Evolutionary conservation across 1,284 basidiomycete species (phyloP).

Genomic region (Cutaneotrichosporon arboriforme): DNA sequence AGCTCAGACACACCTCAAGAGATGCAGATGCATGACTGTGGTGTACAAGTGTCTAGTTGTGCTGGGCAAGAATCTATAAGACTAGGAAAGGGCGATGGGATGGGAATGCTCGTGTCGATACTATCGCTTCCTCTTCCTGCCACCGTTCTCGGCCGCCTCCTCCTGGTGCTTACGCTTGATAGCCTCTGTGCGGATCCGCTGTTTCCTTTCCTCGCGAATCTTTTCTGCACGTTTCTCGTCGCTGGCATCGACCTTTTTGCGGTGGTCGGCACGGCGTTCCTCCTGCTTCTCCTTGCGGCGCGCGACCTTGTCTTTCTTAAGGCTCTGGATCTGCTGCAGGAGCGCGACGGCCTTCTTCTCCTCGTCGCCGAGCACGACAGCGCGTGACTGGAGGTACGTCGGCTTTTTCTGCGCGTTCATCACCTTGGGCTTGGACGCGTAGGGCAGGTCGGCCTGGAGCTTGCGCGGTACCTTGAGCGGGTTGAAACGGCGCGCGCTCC

Average conservation of each 20-base stretch:
- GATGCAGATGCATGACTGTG: no score
- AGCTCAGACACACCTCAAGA: no score
- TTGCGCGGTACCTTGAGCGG: conserved; percentile 81
- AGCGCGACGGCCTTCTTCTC: conserved; percentile 90
- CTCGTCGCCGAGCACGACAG: conserved; percentile 89
- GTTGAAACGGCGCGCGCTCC: conserved; percentile 81
- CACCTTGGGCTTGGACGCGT: conserved; percentile 83
- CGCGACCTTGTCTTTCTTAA: conserved; percentile 79
- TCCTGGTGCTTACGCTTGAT: conserved; percentile 47
- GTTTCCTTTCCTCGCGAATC: conserved; percentile 67
- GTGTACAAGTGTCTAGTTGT: no score
- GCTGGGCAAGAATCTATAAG: no score
- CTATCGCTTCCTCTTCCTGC: conserved; percentile 10
- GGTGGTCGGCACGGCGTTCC: conserved; percentile 45
- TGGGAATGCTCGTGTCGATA: no score
- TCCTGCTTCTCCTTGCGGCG: conserved; percentile 77
- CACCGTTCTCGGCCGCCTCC: conserved; percentile 25
- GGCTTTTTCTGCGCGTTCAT: conserved; percentile 66
- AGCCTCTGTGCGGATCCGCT: conserved; percentile 48
- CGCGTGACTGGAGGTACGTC: conserved; percentile 86
- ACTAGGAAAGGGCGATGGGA: no score
- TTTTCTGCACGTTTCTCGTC: conserved; percentile 73
- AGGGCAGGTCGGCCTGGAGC: conserved; percentile 83
- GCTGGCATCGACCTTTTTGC: conserved; percentile 60
- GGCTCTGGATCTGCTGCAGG: conserved; percentile 87